Base-by-base conservation (phyloP, 257 asterid species). In the Solanum phureja region DNA sequence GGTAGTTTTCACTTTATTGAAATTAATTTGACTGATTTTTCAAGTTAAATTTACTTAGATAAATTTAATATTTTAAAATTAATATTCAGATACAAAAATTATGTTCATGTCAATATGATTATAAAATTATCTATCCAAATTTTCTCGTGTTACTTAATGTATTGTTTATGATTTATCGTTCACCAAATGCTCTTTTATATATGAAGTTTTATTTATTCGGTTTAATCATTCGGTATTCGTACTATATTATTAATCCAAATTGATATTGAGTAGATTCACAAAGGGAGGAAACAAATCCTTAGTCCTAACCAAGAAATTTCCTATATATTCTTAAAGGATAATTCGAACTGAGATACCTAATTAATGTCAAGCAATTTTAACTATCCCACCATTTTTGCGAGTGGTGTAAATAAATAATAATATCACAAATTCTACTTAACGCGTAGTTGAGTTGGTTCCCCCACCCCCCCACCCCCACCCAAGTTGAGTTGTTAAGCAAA, bases 1-100 rank as follows among this genome's bases (percentile, higher is more conserved):
- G 8, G 0, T 68, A 13, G 13, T 6, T 69, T 12, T 68, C 0
- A 1, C 0, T 68, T 13, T 27, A 11, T 5, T 10, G 0, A 0
- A 68, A 1, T 24, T 0, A 11, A 66, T 66, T 66, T 27, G 0
- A 3, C 3, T 6, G 31, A 24, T 68, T 24, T 23, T 62, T 62
- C 3, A 24, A 64, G 1, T n/a, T 24, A 24, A 64, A 5, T 64
- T 68, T 27, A 5, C 6, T 27, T n/a, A 24, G 6, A 64, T 23
- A 0, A 49, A 49, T 49, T 62, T 62, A 62, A 62, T n/a, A n/a
- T 62, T 19, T 56, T 58, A 3, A 58, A 58, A 19, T 58, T 19
- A 19, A 58, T 3, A 58, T 7, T 58, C 4, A 58, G 2, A 3
- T 58, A 16, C 1, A n/a, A 64, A 64, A 4, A 23, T 64, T 64